A percentile compares a stretch with the other conserved stretches of the same genome.
These are phyloP conservation scores for Primulina huaijiensis DNA, from an alignment of 257 asterid species.

Conservation along the genomic window DNA sequence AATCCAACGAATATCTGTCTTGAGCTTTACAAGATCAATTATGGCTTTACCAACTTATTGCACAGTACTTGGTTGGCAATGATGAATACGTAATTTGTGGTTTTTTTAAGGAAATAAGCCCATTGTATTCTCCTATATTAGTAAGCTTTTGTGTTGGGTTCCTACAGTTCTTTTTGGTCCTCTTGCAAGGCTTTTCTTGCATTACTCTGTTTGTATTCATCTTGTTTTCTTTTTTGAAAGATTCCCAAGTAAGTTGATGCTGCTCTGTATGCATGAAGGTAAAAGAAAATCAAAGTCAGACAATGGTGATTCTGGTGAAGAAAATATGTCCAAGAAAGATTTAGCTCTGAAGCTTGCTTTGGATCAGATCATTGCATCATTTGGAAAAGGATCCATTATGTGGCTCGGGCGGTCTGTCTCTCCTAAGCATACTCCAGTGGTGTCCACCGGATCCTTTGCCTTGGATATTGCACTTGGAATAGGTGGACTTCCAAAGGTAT, in stretches of 20 bases:
- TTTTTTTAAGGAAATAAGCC: constrained; percentile 23
- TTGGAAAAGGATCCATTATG: constrained; percentile 95
- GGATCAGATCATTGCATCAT: constrained; percentile 76
- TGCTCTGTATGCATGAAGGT: constrained; percentile 39
- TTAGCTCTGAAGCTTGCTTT: constrained; percentile 80
- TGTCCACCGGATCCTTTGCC: constrained; percentile 87
- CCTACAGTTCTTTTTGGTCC: background rate
- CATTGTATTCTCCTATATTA: background rate
- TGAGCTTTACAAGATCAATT: background rate
- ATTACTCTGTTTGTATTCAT: background rate
- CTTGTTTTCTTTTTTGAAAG: background rate
- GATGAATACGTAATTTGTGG: constrained; percentile 8
- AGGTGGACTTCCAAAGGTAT: constrained; percentile 95
- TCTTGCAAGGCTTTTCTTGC: background rate
- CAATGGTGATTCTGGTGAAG: constrained; percentile 79
- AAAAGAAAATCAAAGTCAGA: constrained; percentile 67
- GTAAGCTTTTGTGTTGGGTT: background rate
- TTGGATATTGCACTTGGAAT: constrained; percentile 82
- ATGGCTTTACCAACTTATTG: constrained; percentile 4
- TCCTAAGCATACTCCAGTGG: constrained; percentile 62
- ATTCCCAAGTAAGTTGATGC: background rate
- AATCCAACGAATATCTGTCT: background rate
- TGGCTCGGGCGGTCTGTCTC: constrained; percentile 84
- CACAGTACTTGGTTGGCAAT: constrained; percentile 15
- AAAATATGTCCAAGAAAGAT: constrained; percentile 86